Evolutionary conservation across 352 stramenopile species (phyloP).

Genomic region (Phytopythium chamaehyphon): DNA sequence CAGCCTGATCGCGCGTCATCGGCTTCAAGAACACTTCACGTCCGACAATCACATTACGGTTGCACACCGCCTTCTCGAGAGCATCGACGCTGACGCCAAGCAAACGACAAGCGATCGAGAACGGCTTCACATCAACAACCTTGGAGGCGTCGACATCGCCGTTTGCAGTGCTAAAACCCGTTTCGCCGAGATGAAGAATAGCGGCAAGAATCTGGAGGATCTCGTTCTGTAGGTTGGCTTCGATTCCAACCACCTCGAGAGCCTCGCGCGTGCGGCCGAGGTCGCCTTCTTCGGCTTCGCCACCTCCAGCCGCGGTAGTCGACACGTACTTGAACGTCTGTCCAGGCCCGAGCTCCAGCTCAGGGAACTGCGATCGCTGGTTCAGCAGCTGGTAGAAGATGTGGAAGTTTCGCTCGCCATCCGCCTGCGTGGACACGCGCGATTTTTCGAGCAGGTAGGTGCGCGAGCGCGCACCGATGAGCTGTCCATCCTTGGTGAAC

Average conservation of each 20-base stretch:
- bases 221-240: constrained; percentile 71
- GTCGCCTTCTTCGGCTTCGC: constrained; percentile 59
- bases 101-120: constrained; percentile 48
- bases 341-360: constrained; percentile 43
- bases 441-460: constrained; percentile 94
- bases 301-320: constrained; percentile 16
- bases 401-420: constrained; percentile 91
- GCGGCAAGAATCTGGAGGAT: constrained; percentile 88
- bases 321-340: constrained; percentile 74
- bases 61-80: constrained; percentile 67
- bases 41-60: constrained; percentile 80
- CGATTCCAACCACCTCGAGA: constrained; percentile 87
- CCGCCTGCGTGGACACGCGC: constrained; percentile 80
- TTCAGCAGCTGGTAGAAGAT: constrained; percentile 93
- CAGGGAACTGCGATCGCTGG: constrained; percentile 45
- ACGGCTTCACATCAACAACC: constrained; percentile 53
- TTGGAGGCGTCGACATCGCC: constrained; percentile 78
- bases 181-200: constrained; percentile 92
- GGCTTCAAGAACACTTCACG: constrained; percentile 78
- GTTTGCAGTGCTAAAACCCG: constrained; percentile 72
- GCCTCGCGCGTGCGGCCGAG: constrained; percentile 75
- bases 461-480: constrained; percentile 77
- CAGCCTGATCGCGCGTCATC: constrained; percentile 80
- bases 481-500: constrained; percentile 62
- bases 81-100: constrained; percentile 50